Evolutionary conservation across 352 stramenopile genomes (phyloP), one percentile per base, ranked within the genome.

Genomic region (Phytopythium montanum): DNA sequence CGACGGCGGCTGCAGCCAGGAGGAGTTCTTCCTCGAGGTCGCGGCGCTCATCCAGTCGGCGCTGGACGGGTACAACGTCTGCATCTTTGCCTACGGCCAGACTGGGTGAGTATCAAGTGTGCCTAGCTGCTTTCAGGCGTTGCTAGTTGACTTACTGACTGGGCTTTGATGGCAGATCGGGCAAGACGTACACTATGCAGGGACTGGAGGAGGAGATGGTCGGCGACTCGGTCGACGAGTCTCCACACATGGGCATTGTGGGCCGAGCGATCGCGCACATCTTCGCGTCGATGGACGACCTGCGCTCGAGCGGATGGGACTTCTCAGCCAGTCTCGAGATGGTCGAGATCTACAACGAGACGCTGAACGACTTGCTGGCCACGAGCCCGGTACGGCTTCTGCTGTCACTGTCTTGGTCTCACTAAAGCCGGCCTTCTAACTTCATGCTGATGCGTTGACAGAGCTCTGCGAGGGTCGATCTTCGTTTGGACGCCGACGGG

Each of bases 341-440:
- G 67, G 80, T 99, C 26, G 97, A 99, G 75, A 98, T 99, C 52
- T 99, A 99, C 82, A 99, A 99, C 60, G 96, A 99, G 70, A 90
- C 96, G 16, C 76, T 99, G 34, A 78, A 88, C 12, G 97, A 99
- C 60, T 62, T 99, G 38, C 72, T 99, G 29, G 73, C 84, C 42
- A 61, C 74, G n/a, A 56, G 49, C 36, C 72, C 73, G 31, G 80
- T 88, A 77, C 56, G 78, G 71, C 5, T 1, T 23, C 38, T 34
- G 7, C 13, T 12, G 18, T 12, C 23, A 21, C 1, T 48, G 33
- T 33, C 2, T 21, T 49, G 4, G 4, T 21, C 10, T 51, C 5
- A n/a, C 31, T 18, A 16, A 58, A 28, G 19, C 0, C 28, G 1
- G n/a, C 44, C n/a, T 3, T 46, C 19, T 54, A 18, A 39, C 13